phyloP scores from a whole-genome alignment of 148 eudicot species.

The Oxyria digyna region DNA sequence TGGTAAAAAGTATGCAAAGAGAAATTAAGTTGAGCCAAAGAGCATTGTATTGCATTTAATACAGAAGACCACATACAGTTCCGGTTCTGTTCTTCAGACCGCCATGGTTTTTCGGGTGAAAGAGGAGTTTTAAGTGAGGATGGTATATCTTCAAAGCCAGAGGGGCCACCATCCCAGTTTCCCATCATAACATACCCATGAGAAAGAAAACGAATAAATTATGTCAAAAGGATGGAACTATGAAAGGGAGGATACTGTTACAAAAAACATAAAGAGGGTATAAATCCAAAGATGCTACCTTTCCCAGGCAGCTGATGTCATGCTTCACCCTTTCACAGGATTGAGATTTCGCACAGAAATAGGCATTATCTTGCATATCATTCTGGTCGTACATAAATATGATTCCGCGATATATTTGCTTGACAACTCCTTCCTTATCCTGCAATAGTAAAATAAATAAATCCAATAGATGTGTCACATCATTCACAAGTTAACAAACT shows the following conservation, averaged over 20 bases:
- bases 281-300: slow-evolving; percentile 36
- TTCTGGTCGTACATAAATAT: slow-evolving; percentile 64
- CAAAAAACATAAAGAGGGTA: not conserved
- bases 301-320: slow-evolving; percentile 36
- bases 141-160: slow-evolving; percentile 47
- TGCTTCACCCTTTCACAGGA: slow-evolving; percentile 56
- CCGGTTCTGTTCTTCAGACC: slow-evolving; percentile 35
- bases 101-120: slow-evolving; percentile 49
- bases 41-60: slow-evolving; percentile 4
- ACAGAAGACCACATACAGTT: slow-evolving; percentile 36
- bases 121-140: slow-evolving; percentile 83
- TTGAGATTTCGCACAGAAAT: slow-evolving; percentile 57
- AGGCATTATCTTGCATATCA: slow-evolving; percentile 66
- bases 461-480: too few relatives aligned
- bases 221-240: not conserved
- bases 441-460: slow-evolving; percentile 19
- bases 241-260: not conserved
- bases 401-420: slow-evolving; percentile 67
- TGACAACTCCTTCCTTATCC: slow-evolving; percentile 75
- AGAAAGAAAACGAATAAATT: not conserved
- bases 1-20: slow-evolving; percentile 3
- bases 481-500: too few relatives aligned
- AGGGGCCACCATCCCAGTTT: slow-evolving; percentile 43
- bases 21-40: not conserved
- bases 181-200: not conserved